A percentile compares a stretch with the other conserved stretches of the same genome.
These are phyloP conservation scores for Dioscorea dumetorum DNA, from an alignment of 106 monocot species.

Conservation along the genomic window DNA sequence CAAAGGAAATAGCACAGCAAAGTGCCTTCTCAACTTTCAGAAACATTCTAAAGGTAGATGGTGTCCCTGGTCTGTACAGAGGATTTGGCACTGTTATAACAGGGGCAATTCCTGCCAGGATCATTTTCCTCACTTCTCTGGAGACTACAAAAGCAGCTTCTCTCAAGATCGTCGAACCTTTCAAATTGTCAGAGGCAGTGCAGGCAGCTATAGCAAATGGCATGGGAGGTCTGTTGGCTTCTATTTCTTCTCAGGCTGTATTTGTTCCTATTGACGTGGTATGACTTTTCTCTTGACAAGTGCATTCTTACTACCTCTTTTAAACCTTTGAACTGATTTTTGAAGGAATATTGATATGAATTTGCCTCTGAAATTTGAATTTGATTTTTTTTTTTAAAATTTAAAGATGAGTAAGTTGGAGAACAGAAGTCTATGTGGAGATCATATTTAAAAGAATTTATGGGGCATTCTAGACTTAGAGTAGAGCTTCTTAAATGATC, in stretches of 20 bases:
- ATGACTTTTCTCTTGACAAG: constrained; percentile 1
- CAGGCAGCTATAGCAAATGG: constrained; percentile 96
- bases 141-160: constrained; percentile 78
- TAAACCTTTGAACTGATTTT: background rate
- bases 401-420: too few relatives aligned
- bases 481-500: too few relatives aligned
- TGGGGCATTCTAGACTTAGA: too few relatives aligned
- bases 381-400: too few relatives aligned
- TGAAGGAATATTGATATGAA: background rate
- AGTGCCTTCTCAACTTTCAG: constrained; percentile 64
- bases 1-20: constrained; percentile 63
- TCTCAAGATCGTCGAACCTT: constrained; percentile 58
- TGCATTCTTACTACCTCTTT: background rate
- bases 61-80: constrained; percentile 80
- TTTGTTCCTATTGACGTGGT: constrained; percentile 99
- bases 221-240: constrained; percentile 74
- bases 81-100: constrained; percentile 94
- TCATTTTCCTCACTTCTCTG: constrained; percentile 82
- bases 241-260: constrained; percentile 74
- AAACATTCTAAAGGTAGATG: constrained; percentile 82
- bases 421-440: too few relatives aligned
- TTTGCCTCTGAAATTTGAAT: too few relatives aligned
- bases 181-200: constrained; percentile 74
- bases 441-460: too few relatives aligned
- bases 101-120: constrained; percentile 93